phyloP scores from a whole-genome alignment of 1,284 basidiomycete species.

The Ustilago bromivora region DNA sequence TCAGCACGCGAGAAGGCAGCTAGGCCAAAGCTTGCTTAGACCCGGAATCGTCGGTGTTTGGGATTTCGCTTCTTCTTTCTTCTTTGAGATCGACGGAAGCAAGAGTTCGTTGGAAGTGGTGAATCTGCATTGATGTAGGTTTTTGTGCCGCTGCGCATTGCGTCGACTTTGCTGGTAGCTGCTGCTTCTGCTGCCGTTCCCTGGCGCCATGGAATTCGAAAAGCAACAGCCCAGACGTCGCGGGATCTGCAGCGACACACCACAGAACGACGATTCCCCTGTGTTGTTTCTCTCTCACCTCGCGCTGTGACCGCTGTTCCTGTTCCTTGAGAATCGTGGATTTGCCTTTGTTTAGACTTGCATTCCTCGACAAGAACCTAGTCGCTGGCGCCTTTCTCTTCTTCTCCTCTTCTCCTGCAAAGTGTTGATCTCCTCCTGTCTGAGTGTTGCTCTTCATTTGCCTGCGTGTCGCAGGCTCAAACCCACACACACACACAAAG shows the following conservation, averaged over 20 bases:
- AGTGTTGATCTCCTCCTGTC: conserved; percentile 9
- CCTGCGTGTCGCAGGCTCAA: neutral
- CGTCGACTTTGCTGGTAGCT: neutral
- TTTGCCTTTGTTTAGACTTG: conserved; percentile 7
- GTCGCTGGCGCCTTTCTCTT: conserved; percentile 10
- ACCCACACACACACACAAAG: conserved; percentile 7
- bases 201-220: conserved; percentile 14
- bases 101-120: neutral
- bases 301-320: no score
- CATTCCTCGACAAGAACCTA: conserved; percentile 16
- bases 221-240: conserved; percentile 10
- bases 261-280: neutral
- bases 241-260: conserved; percentile 4
- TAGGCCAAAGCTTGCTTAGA: neutral
- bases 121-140: neutral
- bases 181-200: neutral
- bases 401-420: neutral
- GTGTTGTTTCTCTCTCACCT: neutral
- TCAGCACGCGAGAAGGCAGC: conserved; percentile 8
- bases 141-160: conserved; percentile 6
- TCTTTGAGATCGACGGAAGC: neutral
- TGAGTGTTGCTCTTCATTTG: conserved; percentile 23
- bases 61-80: neutral
- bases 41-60: conserved; percentile 2
- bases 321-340: neutral